These are phyloP conservation scores for Gossypium raimondii DNA, from an alignment of 345 rosid species.

Conservation along the genomic window DNA sequence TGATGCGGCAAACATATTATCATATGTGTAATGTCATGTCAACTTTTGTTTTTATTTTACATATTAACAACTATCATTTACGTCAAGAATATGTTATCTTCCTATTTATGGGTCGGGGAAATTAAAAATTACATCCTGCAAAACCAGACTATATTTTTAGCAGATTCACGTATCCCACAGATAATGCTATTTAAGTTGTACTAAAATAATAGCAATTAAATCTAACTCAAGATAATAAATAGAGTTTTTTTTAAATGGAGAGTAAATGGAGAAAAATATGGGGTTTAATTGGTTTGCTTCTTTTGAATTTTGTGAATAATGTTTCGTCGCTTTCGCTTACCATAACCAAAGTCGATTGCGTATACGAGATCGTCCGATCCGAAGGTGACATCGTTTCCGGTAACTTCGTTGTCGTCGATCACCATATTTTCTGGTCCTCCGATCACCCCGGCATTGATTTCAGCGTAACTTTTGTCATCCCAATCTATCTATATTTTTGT, in stretches of 20 bases:
- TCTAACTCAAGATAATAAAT: too few species aligned
- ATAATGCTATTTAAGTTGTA: too few species aligned
- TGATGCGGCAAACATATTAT: too few species aligned
- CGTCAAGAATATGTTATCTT: too few species aligned
- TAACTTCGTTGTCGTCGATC: constrained; percentile 91
- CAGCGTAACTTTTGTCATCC: constrained; percentile 35
- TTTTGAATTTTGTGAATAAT: constrained; percentile 32
- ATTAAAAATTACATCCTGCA: too few species aligned
- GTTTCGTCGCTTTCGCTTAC: constrained; percentile 77
- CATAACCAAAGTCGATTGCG: constrained; percentile 79
- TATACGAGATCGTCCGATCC: constrained; percentile 79
- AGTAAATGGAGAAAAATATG: constrained; percentile 30
- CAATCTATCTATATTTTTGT: not conserved
- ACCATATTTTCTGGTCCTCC: constrained; percentile 92
- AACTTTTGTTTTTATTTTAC: too few species aligned
- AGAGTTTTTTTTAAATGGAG: constrained; percentile 19
- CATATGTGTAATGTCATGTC: too few species aligned
- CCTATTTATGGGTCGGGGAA: too few species aligned
- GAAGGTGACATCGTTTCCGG: constrained; percentile 88
- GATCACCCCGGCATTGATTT: constrained; percentile 97
- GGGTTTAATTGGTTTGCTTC: constrained; percentile 30
- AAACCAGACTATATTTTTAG: too few species aligned
- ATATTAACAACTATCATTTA: too few species aligned
- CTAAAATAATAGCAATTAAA: constrained; percentile 8
- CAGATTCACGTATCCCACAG: too few species aligned